These are phyloP conservation scores for Mycena olivaceomarginata DNA, from an alignment of 768 basidiomycete species.

Conservation along the genomic window DNA sequence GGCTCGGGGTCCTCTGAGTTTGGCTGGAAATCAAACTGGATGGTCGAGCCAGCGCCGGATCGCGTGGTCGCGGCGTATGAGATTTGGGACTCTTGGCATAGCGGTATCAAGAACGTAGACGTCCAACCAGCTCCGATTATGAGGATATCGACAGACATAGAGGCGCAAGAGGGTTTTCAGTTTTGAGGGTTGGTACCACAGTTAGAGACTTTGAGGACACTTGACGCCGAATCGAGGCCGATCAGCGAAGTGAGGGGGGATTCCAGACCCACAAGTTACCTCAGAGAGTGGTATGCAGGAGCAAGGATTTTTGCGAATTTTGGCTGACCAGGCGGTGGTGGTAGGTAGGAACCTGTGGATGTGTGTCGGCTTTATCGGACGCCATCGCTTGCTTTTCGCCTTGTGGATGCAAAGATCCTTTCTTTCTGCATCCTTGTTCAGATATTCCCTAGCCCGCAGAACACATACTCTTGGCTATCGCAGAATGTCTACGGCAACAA, in stretches of 20 bases:
- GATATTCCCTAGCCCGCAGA: neutral
- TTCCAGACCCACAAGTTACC: neutral
- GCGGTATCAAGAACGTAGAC: slow-evolving; percentile 74
- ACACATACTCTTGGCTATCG: neutral
- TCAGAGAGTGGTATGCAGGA: neutral
- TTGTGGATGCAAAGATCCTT: slow-evolving; percentile 4
- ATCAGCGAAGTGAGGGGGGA: neutral
- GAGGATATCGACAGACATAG: slow-evolving; percentile 66
- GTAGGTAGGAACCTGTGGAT: too few species aligned
- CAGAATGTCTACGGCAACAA: slow-evolving; percentile 21
- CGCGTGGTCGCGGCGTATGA: slow-evolving; percentile 74
- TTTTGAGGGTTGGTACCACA: neutral
- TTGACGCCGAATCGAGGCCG: neutral
- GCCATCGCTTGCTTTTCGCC: too few species aligned
- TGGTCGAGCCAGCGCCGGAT: slow-evolving; percentile 67
- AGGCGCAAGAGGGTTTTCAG: neutral
- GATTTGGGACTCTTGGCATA: slow-evolving; percentile 63
- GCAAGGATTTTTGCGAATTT: neutral
- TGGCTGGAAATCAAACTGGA: slow-evolving; percentile 75
- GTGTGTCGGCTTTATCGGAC: too few species aligned
- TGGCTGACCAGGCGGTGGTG: neutral
- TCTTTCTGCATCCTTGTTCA: neutral
- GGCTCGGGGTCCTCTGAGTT: slow-evolving; percentile 64
- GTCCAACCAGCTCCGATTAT: slow-evolving; percentile 84
- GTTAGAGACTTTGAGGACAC: too few species aligned